phyloP scores from a whole-genome alignment of 371 early-diverging fungal genomes.

The Saksenaea vasiformis region DNA sequence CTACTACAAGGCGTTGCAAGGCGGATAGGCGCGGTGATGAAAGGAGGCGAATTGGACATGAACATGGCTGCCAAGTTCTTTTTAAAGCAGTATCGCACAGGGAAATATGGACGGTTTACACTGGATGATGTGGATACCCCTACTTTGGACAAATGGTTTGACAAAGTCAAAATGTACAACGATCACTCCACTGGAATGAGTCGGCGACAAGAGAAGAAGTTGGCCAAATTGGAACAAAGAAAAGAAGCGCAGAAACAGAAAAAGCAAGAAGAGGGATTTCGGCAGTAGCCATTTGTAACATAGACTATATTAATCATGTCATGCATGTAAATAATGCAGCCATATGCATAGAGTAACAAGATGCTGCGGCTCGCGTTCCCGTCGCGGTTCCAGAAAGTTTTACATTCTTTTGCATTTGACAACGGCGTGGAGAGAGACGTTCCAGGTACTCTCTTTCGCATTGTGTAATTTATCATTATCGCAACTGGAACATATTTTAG shows the following conservation, averaged over 20 bases:
- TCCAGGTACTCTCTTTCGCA: too few relatives aligned
- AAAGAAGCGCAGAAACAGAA: constrained; percentile 31
- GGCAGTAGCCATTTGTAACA: neutral
- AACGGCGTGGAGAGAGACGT: too few relatives aligned
- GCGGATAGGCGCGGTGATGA: constrained; percentile 77
- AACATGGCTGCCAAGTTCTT: constrained; percentile 72
- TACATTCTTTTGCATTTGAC: too few relatives aligned
- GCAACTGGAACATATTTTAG: neutral
- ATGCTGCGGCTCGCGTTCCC: too few relatives aligned
- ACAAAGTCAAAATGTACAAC: constrained; percentile 29
- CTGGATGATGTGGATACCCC: constrained; percentile 68
- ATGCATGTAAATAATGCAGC: neutral
- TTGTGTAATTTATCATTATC: neutral
- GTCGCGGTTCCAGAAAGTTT: too few relatives aligned
- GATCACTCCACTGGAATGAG: constrained; percentile 22
- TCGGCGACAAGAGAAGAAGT: constrained; percentile 57
- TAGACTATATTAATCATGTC: neutral
- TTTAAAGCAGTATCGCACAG: constrained; percentile 72
- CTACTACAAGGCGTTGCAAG: constrained; percentile 65
- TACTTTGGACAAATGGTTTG: constrained; percentile 56
- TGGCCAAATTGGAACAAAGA: constrained; percentile 51
- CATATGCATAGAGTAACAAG: too few relatives aligned
- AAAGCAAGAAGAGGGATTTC: neutral
- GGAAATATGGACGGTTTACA: constrained; percentile 71
- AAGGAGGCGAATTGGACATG: constrained; percentile 70